These are phyloP conservation scores for Setaria viridis DNA, from an alignment of 202 grass and related monocot species.

Conservation along the genomic window DNA sequence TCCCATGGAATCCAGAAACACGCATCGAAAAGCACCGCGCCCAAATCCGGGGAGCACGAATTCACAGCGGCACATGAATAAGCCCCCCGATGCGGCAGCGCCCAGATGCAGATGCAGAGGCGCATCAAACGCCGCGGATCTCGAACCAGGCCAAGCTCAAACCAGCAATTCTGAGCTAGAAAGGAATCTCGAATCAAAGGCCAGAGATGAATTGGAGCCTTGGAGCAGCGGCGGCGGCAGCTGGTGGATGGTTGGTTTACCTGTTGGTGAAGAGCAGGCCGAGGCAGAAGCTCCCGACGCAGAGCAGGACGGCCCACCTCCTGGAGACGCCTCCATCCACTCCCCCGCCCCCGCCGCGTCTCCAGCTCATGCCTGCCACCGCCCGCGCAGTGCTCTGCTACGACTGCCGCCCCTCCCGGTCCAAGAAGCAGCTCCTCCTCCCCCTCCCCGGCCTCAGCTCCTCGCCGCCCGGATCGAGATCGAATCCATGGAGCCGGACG, in stretches of 20 bases:
- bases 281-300: conserved; percentile 92
- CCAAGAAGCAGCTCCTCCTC: neutral
- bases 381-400: too few species aligned
- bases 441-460: conserved; percentile 29
- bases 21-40: too few species aligned
- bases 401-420: too few species aligned
- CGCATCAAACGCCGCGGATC: conserved; percentile 12
- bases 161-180: neutral
- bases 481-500: conserved; percentile 7
- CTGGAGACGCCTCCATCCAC: conserved; percentile 68
- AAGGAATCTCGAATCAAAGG: conserved; percentile 21
- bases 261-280: conserved; percentile 96
- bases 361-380: conserved; percentile 74
- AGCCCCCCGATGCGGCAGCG: neutral
- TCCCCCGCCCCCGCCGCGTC: conserved; percentile 45
- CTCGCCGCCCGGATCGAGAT: conserved; percentile 19
- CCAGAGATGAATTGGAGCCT: neutral
- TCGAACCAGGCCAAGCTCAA: neutral
- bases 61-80: neutral
- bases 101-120: conserved; percentile 9
- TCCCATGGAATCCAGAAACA: neutral
- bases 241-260: conserved; percentile 28
- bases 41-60: conserved; percentile 22
- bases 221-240: neutral
- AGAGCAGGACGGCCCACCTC: conserved; percentile 85